A percentile compares a stretch with the other conserved stretches of the same genome.
phyloP scores from a whole-genome alignment of 352 stramenopile species.

The Thraustotheca clavata region DNA sequence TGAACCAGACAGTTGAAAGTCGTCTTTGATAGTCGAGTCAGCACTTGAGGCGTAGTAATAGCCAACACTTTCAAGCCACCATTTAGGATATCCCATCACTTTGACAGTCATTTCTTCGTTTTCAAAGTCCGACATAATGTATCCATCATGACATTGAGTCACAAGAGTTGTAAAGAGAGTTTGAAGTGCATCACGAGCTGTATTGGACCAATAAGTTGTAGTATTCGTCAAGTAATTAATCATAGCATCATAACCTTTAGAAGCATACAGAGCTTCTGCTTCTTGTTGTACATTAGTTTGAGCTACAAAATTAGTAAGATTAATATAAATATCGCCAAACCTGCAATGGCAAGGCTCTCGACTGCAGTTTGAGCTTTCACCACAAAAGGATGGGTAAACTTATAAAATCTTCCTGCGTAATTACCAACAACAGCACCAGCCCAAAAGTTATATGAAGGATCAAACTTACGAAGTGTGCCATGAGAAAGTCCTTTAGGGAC shows the following conservation, averaged over 20 bases:
- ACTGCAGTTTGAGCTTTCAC: not conserved
- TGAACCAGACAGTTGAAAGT: not conserved
- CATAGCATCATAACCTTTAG: slow-evolving; percentile 7
- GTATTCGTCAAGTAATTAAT: not conserved
- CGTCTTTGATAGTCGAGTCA: not conserved
- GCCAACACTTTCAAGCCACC: slow-evolving; percentile 19
- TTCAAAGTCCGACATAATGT: slow-evolving; percentile 13
- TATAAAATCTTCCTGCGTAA: slow-evolving; percentile 17
- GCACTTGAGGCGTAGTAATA: slow-evolving; percentile 13
- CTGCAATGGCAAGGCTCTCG: not conserved
- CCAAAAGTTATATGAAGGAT: slow-evolving; percentile 6
- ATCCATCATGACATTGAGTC: slow-evolving; percentile 20
- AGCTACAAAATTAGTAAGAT: not conserved
- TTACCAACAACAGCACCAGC: slow-evolving; percentile 17
- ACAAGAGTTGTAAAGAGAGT: slow-evolving; percentile 11
- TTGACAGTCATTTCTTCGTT: slow-evolving; percentile 2
- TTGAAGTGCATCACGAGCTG: not conserved
- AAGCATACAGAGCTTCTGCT: not conserved
- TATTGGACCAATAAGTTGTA: not conserved
- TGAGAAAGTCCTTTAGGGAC: not conserved
- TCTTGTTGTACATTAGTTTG: not conserved
- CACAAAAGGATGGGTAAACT: slow-evolving; percentile 14
- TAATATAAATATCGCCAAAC: slow-evolving; percentile 7
- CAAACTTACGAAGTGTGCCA: slow-evolving; percentile 9
- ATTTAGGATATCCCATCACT: slow-evolving; percentile 16